A percentile compares a stretch with the other conserved stretches of the same genome.
Evolutionary conservation across 768 basidiomycete species (phyloP).

Genomic region (Kwoniella sp.): DNA sequence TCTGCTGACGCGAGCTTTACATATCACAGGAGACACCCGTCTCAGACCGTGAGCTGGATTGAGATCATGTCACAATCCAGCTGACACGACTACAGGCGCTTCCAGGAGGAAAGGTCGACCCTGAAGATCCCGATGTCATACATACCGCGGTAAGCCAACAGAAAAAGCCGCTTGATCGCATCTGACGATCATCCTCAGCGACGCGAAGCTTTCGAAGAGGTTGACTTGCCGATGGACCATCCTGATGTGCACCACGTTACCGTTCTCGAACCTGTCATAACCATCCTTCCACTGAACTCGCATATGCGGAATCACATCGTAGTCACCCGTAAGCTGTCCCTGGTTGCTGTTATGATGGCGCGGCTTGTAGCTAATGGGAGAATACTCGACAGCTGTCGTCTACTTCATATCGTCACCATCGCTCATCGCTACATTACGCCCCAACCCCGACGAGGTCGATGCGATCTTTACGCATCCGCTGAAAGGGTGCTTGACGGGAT

Average conservation of each 20-base stretch:
- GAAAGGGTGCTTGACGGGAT: constrained; percentile 53
- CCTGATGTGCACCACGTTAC: constrained; percentile 62
- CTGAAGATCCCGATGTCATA: constrained; percentile 60
- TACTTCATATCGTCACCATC: constrained; percentile 61
- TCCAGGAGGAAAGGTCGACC: constrained; percentile 75
- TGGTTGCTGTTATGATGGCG: background rate
- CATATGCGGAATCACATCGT: constrained; percentile 51
- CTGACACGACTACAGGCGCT: constrained; percentile 55
- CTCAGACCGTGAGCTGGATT: constrained; percentile 28
- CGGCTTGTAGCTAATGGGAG: background rate
- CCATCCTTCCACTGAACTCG: constrained; percentile 39
- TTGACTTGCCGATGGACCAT: constrained; percentile 58
- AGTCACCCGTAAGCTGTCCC: constrained; percentile 57
- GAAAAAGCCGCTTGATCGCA: background rate
- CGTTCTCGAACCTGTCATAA: constrained; percentile 57
- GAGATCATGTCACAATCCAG: background rate
- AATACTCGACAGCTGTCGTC: constrained; percentile 57
- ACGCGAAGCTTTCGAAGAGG: constrained; percentile 82
- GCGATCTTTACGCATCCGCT: constrained; percentile 76
- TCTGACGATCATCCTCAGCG: constrained; percentile 53
- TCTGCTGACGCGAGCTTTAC: no score
- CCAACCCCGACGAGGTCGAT: constrained; percentile 65
- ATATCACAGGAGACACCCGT: constrained; percentile 31
- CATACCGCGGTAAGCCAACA: constrained; percentile 65
- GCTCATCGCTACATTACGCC: constrained; percentile 57